Conservation (phyloP, 768 basidiomycete species). For the Mrakia frigida region DNA sequence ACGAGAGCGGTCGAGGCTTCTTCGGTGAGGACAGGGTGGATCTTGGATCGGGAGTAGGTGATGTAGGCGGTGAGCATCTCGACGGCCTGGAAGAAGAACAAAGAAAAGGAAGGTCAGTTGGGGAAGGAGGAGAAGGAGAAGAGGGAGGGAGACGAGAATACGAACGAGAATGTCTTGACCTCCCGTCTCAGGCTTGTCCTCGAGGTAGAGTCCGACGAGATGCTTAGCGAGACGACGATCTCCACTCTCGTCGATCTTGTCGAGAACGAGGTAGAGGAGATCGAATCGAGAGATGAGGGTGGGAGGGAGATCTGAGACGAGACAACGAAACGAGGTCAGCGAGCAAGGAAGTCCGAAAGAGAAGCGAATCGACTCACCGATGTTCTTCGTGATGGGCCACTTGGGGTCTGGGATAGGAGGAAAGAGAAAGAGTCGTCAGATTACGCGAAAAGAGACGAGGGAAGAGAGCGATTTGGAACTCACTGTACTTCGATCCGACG, state of each 20-base stretch:
- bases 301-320: conserved; percentile 64
- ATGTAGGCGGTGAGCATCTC: conserved; percentile 91
- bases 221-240: conserved; percentile 87
- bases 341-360: not conserved
- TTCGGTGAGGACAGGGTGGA: conserved; percentile 80
- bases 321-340: not conserved
- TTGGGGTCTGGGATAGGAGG: conserved; percentile 54
- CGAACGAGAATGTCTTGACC: conserved; percentile 71
- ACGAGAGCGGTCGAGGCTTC: conserved; percentile 81
- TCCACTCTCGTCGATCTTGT: conserved; percentile 81
- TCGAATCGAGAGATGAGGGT: conserved; percentile 98
- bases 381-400: conserved; percentile 87
- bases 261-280: conserved; percentile 87
- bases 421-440: not conserved
- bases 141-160: conserved; percentile 26
- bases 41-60: conserved; percentile 77
- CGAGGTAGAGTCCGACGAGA: conserved; percentile 86
- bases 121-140: too few species aligned
- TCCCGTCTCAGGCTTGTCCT: conserved; percentile 69
- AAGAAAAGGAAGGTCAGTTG: not conserved
- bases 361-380: conserved; percentile 46
- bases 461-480: not conserved
- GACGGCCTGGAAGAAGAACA: conserved; percentile 57
- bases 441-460: not conserved
- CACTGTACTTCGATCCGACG: conserved; percentile 82